These are phyloP conservation scores for Chalaropsis ovoidea DNA, from an alignment of 2,329 filamentous ascomycete genomes.

Conservation along the genomic window DNA sequence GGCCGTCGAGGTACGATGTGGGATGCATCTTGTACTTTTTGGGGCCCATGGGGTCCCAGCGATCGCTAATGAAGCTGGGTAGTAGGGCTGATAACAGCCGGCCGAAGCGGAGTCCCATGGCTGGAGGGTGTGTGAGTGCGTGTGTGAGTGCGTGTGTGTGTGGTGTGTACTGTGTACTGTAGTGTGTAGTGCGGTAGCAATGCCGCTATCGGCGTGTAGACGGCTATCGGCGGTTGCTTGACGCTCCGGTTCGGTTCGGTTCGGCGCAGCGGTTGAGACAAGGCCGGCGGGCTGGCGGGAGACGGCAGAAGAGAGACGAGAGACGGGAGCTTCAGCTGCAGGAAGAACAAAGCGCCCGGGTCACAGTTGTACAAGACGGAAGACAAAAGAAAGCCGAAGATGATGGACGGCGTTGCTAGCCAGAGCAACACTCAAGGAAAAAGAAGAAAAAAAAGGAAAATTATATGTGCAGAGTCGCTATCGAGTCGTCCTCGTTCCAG, in stretches of 20 bases:
- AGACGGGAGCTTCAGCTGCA: background rate
- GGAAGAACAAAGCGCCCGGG: background rate
- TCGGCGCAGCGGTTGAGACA: background rate
- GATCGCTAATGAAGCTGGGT: constrained; percentile 26
- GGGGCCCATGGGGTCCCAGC: constrained; percentile 21
- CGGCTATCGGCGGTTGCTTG: background rate
- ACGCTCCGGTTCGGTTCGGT: background rate
- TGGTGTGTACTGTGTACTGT: no score
- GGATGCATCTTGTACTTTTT: constrained; percentile 34
- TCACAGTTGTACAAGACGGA: no score
- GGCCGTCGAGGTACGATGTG: constrained; percentile 49
- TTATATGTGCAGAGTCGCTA: background rate
- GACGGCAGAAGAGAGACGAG: background rate
- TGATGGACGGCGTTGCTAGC: background rate
- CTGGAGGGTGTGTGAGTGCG: background rate
- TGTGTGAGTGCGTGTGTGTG: background rate
- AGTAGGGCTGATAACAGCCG: constrained; percentile 23
- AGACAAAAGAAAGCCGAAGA: background rate
- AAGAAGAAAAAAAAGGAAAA: background rate
- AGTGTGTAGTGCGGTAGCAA: no score
- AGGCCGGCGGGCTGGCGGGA: background rate
- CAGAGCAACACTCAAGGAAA: background rate
- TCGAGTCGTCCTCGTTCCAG: background rate
- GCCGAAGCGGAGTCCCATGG: constrained; percentile 19
- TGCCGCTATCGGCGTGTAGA: no score